Evolutionary conservation across 768 basidiomycete genomes (phyloP), one percentile per base, ranked within the genome.

Genomic region (Dentipellis fragilis): DNA sequence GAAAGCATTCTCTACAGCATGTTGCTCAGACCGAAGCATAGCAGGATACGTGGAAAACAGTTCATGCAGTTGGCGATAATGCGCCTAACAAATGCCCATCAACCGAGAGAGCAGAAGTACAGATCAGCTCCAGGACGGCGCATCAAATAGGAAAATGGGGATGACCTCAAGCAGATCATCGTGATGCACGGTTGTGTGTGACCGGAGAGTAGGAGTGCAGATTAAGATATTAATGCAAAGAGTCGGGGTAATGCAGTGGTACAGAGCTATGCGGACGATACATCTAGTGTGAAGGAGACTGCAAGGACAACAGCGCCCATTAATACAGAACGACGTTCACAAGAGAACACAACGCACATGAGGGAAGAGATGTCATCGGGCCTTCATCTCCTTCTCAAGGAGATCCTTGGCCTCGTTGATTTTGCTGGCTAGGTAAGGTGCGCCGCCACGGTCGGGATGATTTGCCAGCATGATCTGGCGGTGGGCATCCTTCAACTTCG

Each of bases 391-490:
- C 68, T 87, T 90, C 36, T 96, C 93, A 49, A 96, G 69, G 56
- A 95, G 61, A 64, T 93, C 95, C 68, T 96, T 97, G 0, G 95
- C 96, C 67, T 99, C 96, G 70, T 99, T 99, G 59, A 98, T 95
- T 78, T 99, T 98, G 65, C 92, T 93, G 11, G 96, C 94, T 51
- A 98, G 73, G 71, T 97, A 99, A 7, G 96, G 96, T n/a, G 93
- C 90, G 34, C 96, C 96, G 36, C 96, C 96, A 58, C 96, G 80
- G 75, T 99, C 96, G 10, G 96, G 96, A 73, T 99, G 96, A 72
- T 99, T 99, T 29, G 93, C 89, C 51, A 98, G 79, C 96, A 99
- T 99, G 62, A 99, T 89, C 38, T 87, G 82, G 54, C 95, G 84
- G 72, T 99, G 96, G 0, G 96, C 93, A 63, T 97, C 95, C 73